phyloP scores from a whole-genome alignment of 1,139 yeast species.

The Trichomonascaceae sp. region DNA sequence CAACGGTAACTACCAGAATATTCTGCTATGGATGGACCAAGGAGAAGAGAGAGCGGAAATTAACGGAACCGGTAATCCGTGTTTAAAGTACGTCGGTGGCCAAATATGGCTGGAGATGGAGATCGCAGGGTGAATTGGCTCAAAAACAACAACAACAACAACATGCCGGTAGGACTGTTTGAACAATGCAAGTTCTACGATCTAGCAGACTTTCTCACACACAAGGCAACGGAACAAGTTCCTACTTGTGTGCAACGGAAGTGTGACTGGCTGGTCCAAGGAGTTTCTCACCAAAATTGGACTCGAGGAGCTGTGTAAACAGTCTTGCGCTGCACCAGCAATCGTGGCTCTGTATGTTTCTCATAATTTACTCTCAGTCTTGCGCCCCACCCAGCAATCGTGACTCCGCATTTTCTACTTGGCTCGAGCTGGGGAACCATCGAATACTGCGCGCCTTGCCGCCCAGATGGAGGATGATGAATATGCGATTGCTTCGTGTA shows the following conservation, averaged over 20 bases:
- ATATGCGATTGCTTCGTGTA: too few relatives aligned
- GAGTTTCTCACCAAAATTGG: slow-evolving; percentile 60
- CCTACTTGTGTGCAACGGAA: slow-evolving; percentile 84
- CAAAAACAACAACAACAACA: too few relatives aligned
- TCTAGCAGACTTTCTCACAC: slow-evolving; percentile 81
- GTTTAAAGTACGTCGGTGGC: slow-evolving; percentile 89
- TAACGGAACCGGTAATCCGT: slow-evolving; percentile 65
- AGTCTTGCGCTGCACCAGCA: background rate
- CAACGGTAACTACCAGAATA: slow-evolving; percentile 57
- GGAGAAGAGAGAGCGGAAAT: slow-evolving; percentile 70
- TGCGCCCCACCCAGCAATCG: too few relatives aligned
- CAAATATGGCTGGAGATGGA: slow-evolving; percentile 98
- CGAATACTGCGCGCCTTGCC: too few relatives aligned
- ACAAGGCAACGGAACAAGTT: slow-evolving; percentile 78
- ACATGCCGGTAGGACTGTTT: slow-evolving; percentile 55
- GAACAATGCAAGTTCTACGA: slow-evolving; percentile 74
- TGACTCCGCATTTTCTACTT: too few relatives aligned
- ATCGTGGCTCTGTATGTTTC: slow-evolving; percentile 2
- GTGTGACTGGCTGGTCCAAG: slow-evolving; percentile 78
- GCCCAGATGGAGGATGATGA: too few relatives aligned
- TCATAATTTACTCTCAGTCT: too few relatives aligned
- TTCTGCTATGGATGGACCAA: slow-evolving; percentile 97
- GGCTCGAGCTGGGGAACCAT: too few relatives aligned
- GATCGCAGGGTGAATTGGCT: slow-evolving; percentile 95
- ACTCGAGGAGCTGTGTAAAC: slow-evolving; percentile 68